A percentile compares a stretch with the other conserved stretches of the same genome.
phyloP scores from a whole-genome alignment of 805 yeast genomes.

The Candida palmyrensis region DNA sequence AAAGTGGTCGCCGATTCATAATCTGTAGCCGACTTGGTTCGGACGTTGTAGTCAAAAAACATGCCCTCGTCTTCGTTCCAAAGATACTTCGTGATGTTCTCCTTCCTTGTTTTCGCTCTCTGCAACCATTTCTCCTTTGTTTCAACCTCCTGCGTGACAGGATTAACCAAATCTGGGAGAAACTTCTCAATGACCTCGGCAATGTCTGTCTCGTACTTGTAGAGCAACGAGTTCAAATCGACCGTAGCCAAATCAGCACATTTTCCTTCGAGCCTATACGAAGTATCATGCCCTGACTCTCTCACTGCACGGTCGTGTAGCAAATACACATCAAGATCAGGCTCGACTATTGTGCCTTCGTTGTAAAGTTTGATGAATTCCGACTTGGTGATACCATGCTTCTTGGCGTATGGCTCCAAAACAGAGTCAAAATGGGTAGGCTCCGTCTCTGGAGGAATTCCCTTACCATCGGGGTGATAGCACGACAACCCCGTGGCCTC shows the following conservation, averaged over 20 bases:
- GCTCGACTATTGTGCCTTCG: constrained; percentile 58
- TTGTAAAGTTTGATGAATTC: constrained; percentile 66
- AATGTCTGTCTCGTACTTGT: constrained; percentile 87
- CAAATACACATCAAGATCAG: constrained; percentile 82
- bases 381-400: constrained; percentile 52
- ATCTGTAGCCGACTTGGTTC: constrained; percentile 45
- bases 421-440: constrained; percentile 77
- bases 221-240: constrained; percentile 79
- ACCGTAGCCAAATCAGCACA: constrained; percentile 90
- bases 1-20: constrained; percentile 87
- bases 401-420: constrained; percentile 61
- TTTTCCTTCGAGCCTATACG: constrained; percentile 82
- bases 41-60: constrained; percentile 80
- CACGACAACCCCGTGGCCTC: constrained; percentile 73
- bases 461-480: constrained; percentile 84
- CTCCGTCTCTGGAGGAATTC: constrained; percentile 98
- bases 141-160: constrained; percentile 23
- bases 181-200: constrained; percentile 58
- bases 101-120: constrained; percentile 52
- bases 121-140: constrained; percentile 54
- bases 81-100: constrained; percentile 56
- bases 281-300: constrained; percentile 95
- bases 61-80: constrained; percentile 82
- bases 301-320: constrained; percentile 91
- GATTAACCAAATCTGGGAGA: constrained; percentile 37